Evolutionary conservation across 2,329 filamentous ascomycete species (phyloP), one percentile per base, ranked within the genome.

Genomic region (Fusarium sororula): DNA sequence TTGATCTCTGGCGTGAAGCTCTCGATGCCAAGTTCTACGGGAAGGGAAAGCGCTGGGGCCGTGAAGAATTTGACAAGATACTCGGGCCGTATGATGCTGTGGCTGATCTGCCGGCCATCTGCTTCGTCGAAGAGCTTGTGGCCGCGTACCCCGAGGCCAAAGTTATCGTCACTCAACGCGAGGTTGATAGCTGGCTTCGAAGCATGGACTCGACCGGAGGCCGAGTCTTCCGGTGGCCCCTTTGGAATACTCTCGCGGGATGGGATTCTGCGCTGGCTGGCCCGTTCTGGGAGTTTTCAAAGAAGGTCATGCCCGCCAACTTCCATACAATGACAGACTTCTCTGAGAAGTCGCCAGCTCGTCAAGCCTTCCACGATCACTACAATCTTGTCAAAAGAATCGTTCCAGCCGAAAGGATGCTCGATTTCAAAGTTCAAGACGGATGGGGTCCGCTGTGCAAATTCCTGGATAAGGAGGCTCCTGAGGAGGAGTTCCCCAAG

Each of bases 21-120:
- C 73, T 75, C 13, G 63, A 75, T 12, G 70, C 73, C 22, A 75
- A 75, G 24, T 75, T 66, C 28, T 15, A 75, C 2, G 60, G 57
- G 18, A 66, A 56, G 17, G 70, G 73, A 5, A 72, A 66, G 38
- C 57, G 35, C 4, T 75, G 73, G 73, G 66, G 67, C 4, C 57
- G 73, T 8, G 51, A 41, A 24, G 70, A 75, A 13, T 76, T 75
- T 22, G 73, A 72, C 20, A 74, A 64, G 54, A 57, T 75, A 2
- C 55, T 75, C 2, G 73, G 73, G 1, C 7, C 60, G 3, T 65
- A 72, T 26, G 73, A 76, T 13, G 67, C 67, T 0, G 67, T 75
- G 0, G 50, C 59, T 0, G 70, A 76, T 22, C 47, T 74, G 2
- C 73, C 73, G 1, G 67, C 63, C 7, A 72, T 72, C 14, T 74